These are phyloP conservation scores for Neospora caninum DNA, from an alignment of 169 alveolate genomes.

Conservation along the genomic window DNA sequence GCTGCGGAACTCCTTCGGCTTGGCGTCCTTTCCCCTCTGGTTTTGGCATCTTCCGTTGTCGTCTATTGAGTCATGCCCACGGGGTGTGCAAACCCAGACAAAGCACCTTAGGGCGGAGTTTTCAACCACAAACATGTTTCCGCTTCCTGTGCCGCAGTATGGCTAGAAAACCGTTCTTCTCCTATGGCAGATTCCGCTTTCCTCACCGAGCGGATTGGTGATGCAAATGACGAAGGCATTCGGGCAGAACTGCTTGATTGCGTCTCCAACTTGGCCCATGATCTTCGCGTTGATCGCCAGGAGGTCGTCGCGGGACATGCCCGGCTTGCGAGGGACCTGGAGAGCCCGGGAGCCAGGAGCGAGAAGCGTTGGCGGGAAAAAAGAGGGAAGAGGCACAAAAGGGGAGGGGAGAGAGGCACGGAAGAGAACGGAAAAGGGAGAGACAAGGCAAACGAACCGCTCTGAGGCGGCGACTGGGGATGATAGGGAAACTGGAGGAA, in stretches of 20 bases:
- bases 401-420: neutral
- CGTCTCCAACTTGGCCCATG: conserved; percentile 75
- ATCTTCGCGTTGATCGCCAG: conserved; percentile 79
- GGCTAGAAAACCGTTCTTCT: no score
- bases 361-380: neutral
- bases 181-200: no score
- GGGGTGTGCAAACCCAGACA: no score
- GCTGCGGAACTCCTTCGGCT: no score
- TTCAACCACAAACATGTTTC: no score
- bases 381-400: neutral
- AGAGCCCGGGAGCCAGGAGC: conserved; percentile 36
- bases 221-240: conserved; percentile 81
- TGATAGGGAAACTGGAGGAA: neutral
- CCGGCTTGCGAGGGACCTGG: conserved; percentile 84
- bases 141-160: no score
- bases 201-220: conserved; percentile 80
- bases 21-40: no score
- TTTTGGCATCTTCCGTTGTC: no score
- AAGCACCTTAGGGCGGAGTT: no score
- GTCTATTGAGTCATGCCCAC: no score
- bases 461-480: no score
- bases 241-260: conserved; percentile 75
- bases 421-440: neutral
- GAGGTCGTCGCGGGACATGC: conserved; percentile 84
- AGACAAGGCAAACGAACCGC: neutral